phyloP scores from a whole-genome alignment of 805 yeast species.

The Zygoascus bituminiphila region DNA sequence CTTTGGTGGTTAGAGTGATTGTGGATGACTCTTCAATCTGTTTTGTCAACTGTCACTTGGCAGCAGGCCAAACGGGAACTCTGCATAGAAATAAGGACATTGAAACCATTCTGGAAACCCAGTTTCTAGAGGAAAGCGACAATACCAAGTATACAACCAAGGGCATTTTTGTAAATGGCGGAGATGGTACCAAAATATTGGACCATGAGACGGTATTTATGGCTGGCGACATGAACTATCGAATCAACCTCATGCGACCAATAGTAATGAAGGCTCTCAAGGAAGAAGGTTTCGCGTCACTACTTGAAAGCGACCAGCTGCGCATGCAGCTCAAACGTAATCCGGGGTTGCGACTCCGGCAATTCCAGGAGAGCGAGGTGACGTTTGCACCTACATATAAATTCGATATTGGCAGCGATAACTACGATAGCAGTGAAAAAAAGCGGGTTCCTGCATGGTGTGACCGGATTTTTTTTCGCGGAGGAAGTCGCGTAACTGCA shows the following conservation, averaged over 20 bases:
- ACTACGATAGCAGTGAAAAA: constrained; percentile 85
- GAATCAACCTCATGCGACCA: constrained; percentile 66
- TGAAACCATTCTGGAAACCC: constrained; percentile 51
- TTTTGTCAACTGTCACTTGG: constrained; percentile 78
- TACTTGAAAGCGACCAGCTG: constrained; percentile 72
- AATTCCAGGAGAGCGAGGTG: constrained; percentile 73
- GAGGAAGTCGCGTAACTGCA: constrained; percentile 47
- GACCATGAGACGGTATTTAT: constrained; percentile 82
- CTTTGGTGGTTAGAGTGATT: constrained; percentile 59
- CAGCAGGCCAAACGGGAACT: constrained; percentile 79
- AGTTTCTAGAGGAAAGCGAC: constrained; percentile 19
- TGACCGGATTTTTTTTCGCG: constrained; percentile 70
- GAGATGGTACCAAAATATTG: constrained; percentile 43
- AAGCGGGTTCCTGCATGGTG: constrained; percentile 97
- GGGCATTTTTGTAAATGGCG: constrained; percentile 28
- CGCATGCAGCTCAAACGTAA: constrained; percentile 68
- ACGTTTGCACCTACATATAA: constrained; percentile 88
- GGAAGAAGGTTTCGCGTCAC: constrained; percentile 38
- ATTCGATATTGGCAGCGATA: constrained; percentile 76
- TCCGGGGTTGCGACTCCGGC: constrained; percentile 54
- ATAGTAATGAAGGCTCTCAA: constrained; percentile 52
- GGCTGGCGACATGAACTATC: constrained; percentile 90
- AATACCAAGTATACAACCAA: constrained; percentile 13
- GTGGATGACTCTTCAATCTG: constrained; percentile 65
- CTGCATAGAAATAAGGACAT: constrained; percentile 84